Evolutionary conservation across 2,329 filamentous ascomycete genomes (phyloP), one percentile per base, ranked within the genome.

Genomic region (Eutypa lata): DNA sequence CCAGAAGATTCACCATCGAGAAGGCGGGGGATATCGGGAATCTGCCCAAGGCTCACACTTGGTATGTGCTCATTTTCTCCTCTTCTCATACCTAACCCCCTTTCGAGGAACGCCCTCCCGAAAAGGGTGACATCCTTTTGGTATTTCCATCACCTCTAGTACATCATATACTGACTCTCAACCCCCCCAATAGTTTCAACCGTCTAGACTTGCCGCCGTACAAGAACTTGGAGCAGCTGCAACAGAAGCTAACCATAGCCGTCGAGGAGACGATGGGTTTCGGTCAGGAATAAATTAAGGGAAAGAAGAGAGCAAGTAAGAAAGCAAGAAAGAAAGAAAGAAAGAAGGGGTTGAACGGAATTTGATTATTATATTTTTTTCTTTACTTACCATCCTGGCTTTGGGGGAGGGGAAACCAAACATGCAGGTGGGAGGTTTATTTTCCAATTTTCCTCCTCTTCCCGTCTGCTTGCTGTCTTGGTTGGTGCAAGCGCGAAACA

Each of bases 181-280:
- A 31, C 47, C 11, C 45, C 13, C 42, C 21, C 2, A 43, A 55
- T 59, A 96, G 91, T 76, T 99, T 99, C 81, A 99, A 99, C 73
- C 91, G 94, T 65, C 82, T 99, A 61, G 94, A 99, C 73, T 77
- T 99, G 48, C 94, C 94, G 40, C 87, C 91, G 26, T 99, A 99
- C 71, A 97, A 97, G 78, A 84, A 80, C 21, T 81, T 92, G 65
- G 93, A 97, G 58, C 84, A 83, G 63, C 79, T 99, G 61, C 88
- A 93, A 69, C 79, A 87, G 67, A 99, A 99, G 76, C 79, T 99
- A 64, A 94, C 92, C 7, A 96, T 96, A 73, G 94, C 94, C 24
- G 94, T 99, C 51, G 94, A 99, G 75, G 94, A 99, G 77, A 99
- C 94, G 0, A 92, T 99, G 79, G 94, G 94, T 57, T 99, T 99